Evolutionary conservation across 2,329 filamentous ascomycete genomes (phyloP).

Genomic region (Colletotrichum plurivorum): DNA sequence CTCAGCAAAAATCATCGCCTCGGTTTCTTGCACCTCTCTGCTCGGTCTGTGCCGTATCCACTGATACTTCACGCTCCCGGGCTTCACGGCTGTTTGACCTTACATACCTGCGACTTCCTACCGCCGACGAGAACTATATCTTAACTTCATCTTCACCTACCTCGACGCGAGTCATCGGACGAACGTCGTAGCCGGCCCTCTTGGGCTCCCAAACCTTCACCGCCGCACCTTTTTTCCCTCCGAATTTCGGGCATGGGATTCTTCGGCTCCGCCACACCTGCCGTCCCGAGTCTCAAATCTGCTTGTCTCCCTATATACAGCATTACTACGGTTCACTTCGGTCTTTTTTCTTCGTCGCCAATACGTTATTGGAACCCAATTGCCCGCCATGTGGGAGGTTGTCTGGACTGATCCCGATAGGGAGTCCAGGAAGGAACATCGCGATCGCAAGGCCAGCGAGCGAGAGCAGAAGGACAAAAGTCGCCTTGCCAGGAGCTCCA

Average conservation of each 20-base stretch:
- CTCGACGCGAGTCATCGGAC: constrained; percentile 10
- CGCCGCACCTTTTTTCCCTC: not conserved
- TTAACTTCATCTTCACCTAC: constrained; percentile 30
- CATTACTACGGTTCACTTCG: constrained; percentile 5
- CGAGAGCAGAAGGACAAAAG: constrained; percentile 50
- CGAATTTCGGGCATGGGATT: constrained; percentile 25
- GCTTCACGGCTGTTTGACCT: constrained; percentile 29
- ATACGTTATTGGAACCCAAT: not conserved
- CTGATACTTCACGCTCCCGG: constrained; percentile 3
- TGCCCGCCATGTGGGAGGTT: constrained; percentile 69
- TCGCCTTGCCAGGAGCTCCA: constrained; percentile 50
- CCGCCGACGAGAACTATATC: constrained; percentile 22
- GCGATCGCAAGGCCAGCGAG: constrained; percentile 62
- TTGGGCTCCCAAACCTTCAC: not conserved
- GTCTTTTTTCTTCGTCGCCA: not conserved
- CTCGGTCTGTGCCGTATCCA: constrained; percentile 12
- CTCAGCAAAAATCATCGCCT: not conserved
- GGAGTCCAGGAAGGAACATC: constrained; percentile 67
- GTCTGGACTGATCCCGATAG: constrained; percentile 70
- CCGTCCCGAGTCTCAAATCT: not conserved
- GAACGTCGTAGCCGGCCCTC: not conserved
- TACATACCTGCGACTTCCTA: constrained; percentile 20
- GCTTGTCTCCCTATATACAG: constrained; percentile 1
- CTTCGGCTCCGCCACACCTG: not conserved
- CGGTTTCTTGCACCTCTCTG: constrained; percentile 23